Conservation (phyloP, 306 rosid genomes). For the Senna siamea region DNA sequence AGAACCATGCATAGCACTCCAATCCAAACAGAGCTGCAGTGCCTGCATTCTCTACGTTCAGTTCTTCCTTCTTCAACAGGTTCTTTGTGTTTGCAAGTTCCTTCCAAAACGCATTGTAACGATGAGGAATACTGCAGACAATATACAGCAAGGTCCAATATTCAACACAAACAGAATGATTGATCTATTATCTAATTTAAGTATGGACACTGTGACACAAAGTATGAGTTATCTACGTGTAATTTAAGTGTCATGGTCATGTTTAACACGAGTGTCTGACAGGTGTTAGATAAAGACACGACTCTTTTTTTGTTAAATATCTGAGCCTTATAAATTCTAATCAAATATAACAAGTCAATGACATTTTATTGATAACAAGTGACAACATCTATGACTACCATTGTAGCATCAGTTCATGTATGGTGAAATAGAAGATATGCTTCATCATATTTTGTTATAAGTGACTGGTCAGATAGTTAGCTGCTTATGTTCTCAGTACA, state of each 20-base stretch:
- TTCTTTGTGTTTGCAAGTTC: slow-evolving; percentile 45
- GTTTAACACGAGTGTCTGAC: too few species aligned
- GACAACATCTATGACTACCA: background rate
- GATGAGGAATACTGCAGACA: slow-evolving; percentile 52
- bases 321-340: too few species aligned
- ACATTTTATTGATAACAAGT: background rate
- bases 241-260: too few species aligned
- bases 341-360: too few species aligned
- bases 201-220: too few species aligned
- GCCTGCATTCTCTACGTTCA: slow-evolving; percentile 46
- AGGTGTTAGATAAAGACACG: too few species aligned
- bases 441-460: background rate
- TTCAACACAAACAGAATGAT: background rate
- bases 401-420: background rate
- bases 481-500: background rate
- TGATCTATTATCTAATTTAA: too few species aligned
- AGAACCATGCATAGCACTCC: slow-evolving; percentile 64
- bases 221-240: too few species aligned
- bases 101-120: slow-evolving; percentile 49
- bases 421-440: background rate
- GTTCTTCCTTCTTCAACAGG: slow-evolving; percentile 38
- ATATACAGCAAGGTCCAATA: slow-evolving; percentile 22
- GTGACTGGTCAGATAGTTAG: background rate
- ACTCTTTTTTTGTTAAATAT: too few species aligned
- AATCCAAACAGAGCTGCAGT: slow-evolving; percentile 52